phyloP scores from a whole-genome alignment of 2,329 filamentous ascomycete genomes.

The Dryadomyces quercus-mongolicae region DNA sequence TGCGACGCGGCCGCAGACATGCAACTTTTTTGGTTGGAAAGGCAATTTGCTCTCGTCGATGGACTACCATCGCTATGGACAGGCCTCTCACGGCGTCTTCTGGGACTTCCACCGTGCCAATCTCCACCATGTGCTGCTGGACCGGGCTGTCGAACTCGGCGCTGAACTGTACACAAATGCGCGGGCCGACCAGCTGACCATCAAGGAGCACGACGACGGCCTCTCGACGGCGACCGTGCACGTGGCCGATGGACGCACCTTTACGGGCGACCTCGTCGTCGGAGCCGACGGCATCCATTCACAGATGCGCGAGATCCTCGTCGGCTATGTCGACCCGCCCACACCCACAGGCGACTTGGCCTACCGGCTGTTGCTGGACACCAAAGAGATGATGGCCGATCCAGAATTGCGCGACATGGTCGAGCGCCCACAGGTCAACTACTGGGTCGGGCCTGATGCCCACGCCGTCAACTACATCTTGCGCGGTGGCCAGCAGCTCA shows the following conservation, averaged over 20 bases:
- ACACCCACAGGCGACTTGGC: conserved; percentile 22
- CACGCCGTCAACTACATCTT: conserved; percentile 22
- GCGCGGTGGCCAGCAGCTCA: conserved; percentile 20
- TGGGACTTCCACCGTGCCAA: conserved; percentile 22
- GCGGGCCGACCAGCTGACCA: conserved; percentile 15
- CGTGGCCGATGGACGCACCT: conserved; percentile 17
- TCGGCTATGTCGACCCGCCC: conserved; percentile 13
- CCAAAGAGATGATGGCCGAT: conserved; percentile 16
- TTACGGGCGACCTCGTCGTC: conserved; percentile 22
- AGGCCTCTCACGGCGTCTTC: conserved; percentile 17
- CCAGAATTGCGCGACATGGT: conserved; percentile 17
- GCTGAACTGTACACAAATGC: conserved; percentile 15
- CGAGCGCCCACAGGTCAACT: conserved; percentile 18
- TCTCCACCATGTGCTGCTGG: conserved; percentile 19
- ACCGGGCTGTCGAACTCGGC: conserved; percentile 16
- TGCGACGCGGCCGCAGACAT: conserved; percentile 7
- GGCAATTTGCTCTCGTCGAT: conserved; percentile 8
- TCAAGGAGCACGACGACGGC: conserved; percentile 11
- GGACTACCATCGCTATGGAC: conserved; percentile 7
- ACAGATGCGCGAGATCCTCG: conserved; percentile 7
- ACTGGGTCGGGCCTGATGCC: conserved; percentile 21
- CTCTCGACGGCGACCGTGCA: conserved; percentile 11
- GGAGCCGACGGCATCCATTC: conserved; percentile 28
- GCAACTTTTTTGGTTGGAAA: conserved; percentile 10
- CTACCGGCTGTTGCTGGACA: conserved; percentile 21